Evolutionary conservation across 306 rosid species (phyloP), one percentile per base, ranked within the genome.

Genomic region (Vicia villosa): DNA sequence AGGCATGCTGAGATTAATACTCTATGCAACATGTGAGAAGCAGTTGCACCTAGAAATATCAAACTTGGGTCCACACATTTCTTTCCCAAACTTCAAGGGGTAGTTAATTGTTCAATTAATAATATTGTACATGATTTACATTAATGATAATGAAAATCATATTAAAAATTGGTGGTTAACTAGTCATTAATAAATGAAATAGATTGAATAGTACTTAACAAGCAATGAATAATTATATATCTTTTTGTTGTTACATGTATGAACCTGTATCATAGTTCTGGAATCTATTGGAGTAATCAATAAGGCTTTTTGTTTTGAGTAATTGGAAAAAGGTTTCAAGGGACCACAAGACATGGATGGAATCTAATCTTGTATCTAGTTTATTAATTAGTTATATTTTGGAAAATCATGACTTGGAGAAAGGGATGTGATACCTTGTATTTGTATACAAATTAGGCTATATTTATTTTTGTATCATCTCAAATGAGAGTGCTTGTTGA

Each of bases 281-380:
- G 81, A 76, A 73, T 63, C 69, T 62, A 26, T 68, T 67, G 79
- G 68, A 81, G 55, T 3, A 52, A 76, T 58, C 63, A 36, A 76
- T 49, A 8, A 6, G 41, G 49, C 50, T 71, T 80, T 80, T 75
- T 70, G 74, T 75, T 80, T 80, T 66, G 63, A 71, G 74, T 41
- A 50, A 71, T 63, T 20, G 38, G 32, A 64, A 70, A 41, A 57
- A 70, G 61, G 42, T 55, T 28, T 30, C 17, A n/a, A 15, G 60
- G 34, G 70, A 34, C 42, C 65, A 49, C 55, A 51, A 79, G 36
- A 79, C 81, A 72, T 73, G 14, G 0, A 62, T 73, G 72, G 68
- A 81, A 76, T 76, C 72, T 68, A 62, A 54, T 72, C 26, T 56
- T 30, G 40, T 64, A 10, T 58, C 63, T 63, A 62, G 28, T 54